A percentile compares a stretch with the other conserved stretches of the same genome.
Conservation (phyloP, 148 eudicot species). For the Amaranthus hypochondriacus region DNA sequence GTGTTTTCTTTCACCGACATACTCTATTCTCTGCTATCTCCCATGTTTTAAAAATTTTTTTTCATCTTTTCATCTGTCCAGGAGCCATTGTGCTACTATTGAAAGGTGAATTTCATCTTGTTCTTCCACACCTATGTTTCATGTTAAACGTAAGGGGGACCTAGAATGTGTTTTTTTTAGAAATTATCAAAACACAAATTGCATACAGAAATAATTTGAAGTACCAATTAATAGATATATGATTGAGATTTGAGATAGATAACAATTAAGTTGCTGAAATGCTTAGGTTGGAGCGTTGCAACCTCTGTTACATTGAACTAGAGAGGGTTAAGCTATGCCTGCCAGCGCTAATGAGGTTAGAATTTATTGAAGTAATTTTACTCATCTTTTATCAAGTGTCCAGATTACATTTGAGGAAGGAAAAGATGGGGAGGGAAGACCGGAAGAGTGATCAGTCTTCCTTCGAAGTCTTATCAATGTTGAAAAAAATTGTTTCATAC, state of each 20-base stretch:
- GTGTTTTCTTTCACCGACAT: neutral
- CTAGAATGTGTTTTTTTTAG: neutral
- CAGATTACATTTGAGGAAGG: no score
- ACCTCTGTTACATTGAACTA: slow-evolving; percentile 80
- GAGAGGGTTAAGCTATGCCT: slow-evolving; percentile 72
- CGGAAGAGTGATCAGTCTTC: no score
- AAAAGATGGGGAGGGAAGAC: no score
- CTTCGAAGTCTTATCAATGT: no score
- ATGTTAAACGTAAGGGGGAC: neutral
- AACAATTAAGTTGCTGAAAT: slow-evolving; percentile 7
- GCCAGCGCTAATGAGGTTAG: slow-evolving; percentile 71
- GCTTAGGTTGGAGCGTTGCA: slow-evolving; percentile 83
- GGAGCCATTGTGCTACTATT: neutral
- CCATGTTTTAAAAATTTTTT: neutral
- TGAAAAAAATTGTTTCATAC: no score
- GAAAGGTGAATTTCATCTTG: neutral
- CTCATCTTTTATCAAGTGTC: neutral
- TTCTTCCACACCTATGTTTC: neutral
- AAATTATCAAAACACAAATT: neutral
- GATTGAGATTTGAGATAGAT: neutral
- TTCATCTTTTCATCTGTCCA: neutral
- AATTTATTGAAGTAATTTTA: slow-evolving; percentile 1
- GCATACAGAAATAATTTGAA: neutral
- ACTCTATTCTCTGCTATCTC: neutral
- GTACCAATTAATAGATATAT: neutral